Percentiles rank a stretch among this genome's conserved stretches.
These are phyloP conservation scores for Malus sieversii DNA, from an alignment of 306 rosid species.

Conservation along the genomic window DNA sequence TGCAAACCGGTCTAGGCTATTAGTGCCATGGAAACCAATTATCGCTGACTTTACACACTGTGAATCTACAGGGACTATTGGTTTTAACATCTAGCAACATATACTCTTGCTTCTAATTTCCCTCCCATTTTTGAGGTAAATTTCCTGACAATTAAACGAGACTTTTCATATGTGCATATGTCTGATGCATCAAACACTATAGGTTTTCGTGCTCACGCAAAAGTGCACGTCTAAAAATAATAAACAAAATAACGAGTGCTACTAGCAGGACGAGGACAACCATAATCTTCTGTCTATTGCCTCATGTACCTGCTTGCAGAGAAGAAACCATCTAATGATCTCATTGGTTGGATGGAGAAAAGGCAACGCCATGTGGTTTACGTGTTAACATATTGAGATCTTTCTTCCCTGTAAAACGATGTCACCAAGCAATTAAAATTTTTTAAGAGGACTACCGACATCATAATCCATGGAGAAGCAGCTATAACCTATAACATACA, in stretches of 20 bases:
- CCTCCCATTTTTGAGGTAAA: not conserved
- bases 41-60: not conserved
- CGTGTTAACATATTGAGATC: not conserved
- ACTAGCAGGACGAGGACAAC: not conserved
- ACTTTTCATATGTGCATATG: not conserved
- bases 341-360: not conserved
- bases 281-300: not conserved
- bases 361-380: not conserved
- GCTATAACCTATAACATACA: not conserved
- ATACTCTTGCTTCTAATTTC: not conserved
- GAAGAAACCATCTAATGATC: not conserved
- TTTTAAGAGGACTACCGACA: not conserved
- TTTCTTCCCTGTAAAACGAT: not conserved
- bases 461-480: not conserved
- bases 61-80: not conserved
- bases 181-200: not conserved
- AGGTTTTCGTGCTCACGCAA: not conserved
- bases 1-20: not conserved
- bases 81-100: not conserved
- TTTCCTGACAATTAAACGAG: not conserved
- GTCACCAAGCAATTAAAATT: not conserved
- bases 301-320: not conserved
- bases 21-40: not conserved
- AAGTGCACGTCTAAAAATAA: not conserved
- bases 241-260: constrained; percentile 1